Percentiles rank a stretch among this genome's conserved stretches.
These are phyloP conservation scores for Lactarius sp. DNA, from an alignment of 768 basidiomycete genomes.

Conservation along the genomic window DNA sequence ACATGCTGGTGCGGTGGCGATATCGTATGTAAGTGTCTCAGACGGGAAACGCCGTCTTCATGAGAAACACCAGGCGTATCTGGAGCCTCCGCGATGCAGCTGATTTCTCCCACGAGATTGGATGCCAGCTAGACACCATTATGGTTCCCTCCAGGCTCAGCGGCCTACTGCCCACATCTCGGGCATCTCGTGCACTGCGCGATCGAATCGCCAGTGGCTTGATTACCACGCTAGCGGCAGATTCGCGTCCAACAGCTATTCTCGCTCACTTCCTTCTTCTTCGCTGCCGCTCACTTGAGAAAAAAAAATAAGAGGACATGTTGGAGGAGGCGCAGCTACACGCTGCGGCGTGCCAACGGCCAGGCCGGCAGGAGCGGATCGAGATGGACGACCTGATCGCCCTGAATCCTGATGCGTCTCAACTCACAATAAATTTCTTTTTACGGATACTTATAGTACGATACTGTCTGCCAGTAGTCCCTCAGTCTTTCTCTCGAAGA, in stretches of 20 bases:
- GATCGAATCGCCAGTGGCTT: not conserved
- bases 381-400: too few species aligned
- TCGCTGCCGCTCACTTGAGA: not conserved
- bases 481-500: too few species aligned
- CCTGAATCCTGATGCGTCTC: too few species aligned
- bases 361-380: too few species aligned
- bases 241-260: constrained; percentile 5
- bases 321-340: too few species aligned
- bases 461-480: too few species aligned
- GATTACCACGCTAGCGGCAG: not conserved
- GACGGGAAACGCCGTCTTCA: constrained; percentile 2
- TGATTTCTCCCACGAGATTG: not conserved
- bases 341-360: too few species aligned
- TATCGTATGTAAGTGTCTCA: not conserved
- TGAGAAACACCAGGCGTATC: not conserved
- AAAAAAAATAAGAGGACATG: not conserved
- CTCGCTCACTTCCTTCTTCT: not conserved
- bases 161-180: not conserved
- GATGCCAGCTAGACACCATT: not conserved
- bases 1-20: not conserved
- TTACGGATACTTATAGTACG: too few species aligned
- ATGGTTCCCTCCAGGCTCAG: not conserved
- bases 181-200: not conserved
- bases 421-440: too few species aligned
- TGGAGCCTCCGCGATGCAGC: not conserved